Conservation (phyloP, 2,329 filamentous ascomycete species). For the Dryadomyces quercus-mongolicae region DNA sequence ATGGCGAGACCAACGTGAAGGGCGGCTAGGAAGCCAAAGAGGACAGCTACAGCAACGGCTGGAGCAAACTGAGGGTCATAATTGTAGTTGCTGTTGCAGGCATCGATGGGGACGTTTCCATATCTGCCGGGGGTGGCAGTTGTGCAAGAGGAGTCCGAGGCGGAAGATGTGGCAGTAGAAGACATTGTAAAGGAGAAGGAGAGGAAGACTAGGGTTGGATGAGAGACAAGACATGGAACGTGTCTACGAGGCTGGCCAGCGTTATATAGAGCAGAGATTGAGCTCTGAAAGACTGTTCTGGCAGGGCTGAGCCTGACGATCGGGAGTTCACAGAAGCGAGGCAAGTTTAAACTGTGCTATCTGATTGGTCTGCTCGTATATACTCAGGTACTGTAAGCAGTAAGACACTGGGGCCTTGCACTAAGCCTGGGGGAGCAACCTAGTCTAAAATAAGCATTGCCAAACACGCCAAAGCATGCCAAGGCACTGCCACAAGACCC, state of each 20-base stretch:
- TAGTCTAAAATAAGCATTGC: not conserved
- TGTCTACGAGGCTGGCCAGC: not conserved
- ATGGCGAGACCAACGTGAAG: slow-evolving; percentile 14
- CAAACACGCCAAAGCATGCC: no score
- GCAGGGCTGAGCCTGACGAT: not conserved
- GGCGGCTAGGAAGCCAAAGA: slow-evolving; percentile 15
- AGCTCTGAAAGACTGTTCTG: not conserved
- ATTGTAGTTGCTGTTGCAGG: slow-evolving; percentile 20
- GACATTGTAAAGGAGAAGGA: not conserved
- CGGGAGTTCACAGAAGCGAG: not conserved
- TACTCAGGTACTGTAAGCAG: not conserved
- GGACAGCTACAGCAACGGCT: slow-evolving; percentile 14
- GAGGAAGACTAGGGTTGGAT: no score
- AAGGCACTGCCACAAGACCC: no score
- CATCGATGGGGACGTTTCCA: slow-evolving; percentile 14
- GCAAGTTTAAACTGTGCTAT: not conserved
- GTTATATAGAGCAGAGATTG: not conserved
- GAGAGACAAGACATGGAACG: not conserved
- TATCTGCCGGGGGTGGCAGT: slow-evolving; percentile 11
- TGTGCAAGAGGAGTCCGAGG: not conserved
- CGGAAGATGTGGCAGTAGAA: not conserved
- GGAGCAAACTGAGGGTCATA: slow-evolving; percentile 16
- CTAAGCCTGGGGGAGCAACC: no score
- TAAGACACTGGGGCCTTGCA: no score
- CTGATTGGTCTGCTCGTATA: not conserved